Percentiles rank a stretch among this genome's conserved stretches.
Conservation (phyloP, 768 basidiomycete species). For the Hebeloma cylindrosporum region DNA sequence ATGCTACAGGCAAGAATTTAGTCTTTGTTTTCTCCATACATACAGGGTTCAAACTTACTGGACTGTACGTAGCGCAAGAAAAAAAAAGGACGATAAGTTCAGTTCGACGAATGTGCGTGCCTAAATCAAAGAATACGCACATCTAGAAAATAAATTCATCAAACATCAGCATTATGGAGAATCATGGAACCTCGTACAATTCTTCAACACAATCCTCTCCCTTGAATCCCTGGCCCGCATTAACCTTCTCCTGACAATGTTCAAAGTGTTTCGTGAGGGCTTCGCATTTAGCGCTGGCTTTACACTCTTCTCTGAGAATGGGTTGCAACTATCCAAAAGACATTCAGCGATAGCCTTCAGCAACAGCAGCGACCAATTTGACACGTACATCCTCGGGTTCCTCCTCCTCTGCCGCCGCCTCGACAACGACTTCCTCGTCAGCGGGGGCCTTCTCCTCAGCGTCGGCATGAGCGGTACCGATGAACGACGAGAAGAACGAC, state of each 20-base stretch:
- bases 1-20: slow-evolving; percentile 43
- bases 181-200: slow-evolving; percentile 53
- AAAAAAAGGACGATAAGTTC: slow-evolving; percentile 1
- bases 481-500: slow-evolving; percentile 47
- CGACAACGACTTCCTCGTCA: slow-evolving; percentile 58
- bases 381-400: slow-evolving; percentile 83
- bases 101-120: not conserved
- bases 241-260: slow-evolving; percentile 88
- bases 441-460: slow-evolving; percentile 44
- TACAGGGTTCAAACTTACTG: too few species aligned
- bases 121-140: slow-evolving; percentile 19
- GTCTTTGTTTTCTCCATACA: too few species aligned
- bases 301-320: slow-evolving; percentile 72
- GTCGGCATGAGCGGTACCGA: slow-evolving; percentile 45
- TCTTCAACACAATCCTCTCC: slow-evolving; percentile 94
- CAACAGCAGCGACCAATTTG: not conserved
- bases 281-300: slow-evolving; percentile 63
- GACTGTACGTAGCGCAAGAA: slow-evolving; percentile 36
- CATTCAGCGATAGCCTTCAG: not conserved
- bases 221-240: slow-evolving; percentile 79
- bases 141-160: slow-evolving; percentile 18
- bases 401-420: slow-evolving; percentile 57
- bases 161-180: not conserved
- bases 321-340: slow-evolving; percentile 56
- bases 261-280: slow-evolving; percentile 78